A percentile compares a stretch with the other conserved stretches of the same genome.
These are phyloP conservation scores for Fraxinus cuspidata DNA, from an alignment of 257 asterid genomes.

Conservation along the genomic window DNA sequence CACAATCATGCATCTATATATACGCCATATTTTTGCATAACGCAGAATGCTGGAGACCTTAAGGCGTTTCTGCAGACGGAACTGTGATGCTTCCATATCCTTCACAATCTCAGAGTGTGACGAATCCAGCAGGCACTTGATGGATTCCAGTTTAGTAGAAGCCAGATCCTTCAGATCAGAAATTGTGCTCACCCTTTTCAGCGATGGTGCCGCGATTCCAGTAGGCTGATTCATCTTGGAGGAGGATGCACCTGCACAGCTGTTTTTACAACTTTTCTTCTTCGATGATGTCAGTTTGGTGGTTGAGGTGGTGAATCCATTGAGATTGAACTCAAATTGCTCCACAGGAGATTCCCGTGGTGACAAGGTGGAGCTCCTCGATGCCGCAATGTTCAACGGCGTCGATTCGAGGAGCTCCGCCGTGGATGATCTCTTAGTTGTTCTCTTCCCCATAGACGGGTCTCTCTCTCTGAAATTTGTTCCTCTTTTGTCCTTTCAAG, in stretches of 20 bases:
- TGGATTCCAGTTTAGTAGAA: slow-evolving; percentile 47
- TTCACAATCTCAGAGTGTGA: slow-evolving; percentile 72
- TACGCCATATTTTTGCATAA: not conserved
- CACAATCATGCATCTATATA: not conserved
- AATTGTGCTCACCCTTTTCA: slow-evolving; percentile 49
- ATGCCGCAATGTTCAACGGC: slow-evolving; percentile 25
- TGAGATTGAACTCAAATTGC: slow-evolving; percentile 51
- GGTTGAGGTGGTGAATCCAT: slow-evolving; percentile 34
- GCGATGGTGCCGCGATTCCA: slow-evolving; percentile 36
- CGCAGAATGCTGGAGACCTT: slow-evolving; percentile 49
- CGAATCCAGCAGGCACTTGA: slow-evolving; percentile 62
- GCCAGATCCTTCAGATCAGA: slow-evolving; percentile 72
- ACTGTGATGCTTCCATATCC: slow-evolving; percentile 71
- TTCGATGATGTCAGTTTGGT: slow-evolving; percentile 41
- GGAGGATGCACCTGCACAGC: slow-evolving; percentile 30
- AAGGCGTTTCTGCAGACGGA: slow-evolving; percentile 76
- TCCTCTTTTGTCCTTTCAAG: not conserved
- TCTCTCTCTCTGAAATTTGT: slow-evolving; percentile 7
- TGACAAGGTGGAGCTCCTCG: slow-evolving; percentile 43
- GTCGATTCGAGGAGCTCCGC: slow-evolving; percentile 39
- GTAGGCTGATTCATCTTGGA: slow-evolving; percentile 43
- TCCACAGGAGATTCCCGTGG: slow-evolving; percentile 49
- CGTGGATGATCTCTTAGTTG: slow-evolving; percentile 49
- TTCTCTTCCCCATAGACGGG: slow-evolving; percentile 41
- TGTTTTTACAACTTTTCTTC: slow-evolving; percentile 40